Evolutionary conservation across 768 basidiomycete genomes (phyloP).

Genomic region (Leucogyrophana mollusca): DNA sequence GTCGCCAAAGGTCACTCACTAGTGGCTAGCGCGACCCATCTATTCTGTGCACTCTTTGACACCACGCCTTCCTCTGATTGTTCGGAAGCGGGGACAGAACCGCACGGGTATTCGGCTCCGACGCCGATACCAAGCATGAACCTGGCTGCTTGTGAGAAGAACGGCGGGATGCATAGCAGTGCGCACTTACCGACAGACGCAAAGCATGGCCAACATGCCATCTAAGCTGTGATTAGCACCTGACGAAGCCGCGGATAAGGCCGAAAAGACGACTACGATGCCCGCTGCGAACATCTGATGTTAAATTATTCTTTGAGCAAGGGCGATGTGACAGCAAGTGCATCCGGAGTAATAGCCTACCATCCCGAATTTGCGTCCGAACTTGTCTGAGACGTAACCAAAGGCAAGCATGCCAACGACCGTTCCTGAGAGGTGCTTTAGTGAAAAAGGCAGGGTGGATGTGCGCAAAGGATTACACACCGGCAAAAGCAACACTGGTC

Average conservation of each 20-base stretch:
- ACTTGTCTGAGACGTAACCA: slow-evolving; percentile 81
- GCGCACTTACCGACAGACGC: slow-evolving; percentile 62
- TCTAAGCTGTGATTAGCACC: slow-evolving; percentile 69
- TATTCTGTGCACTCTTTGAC: slow-evolving; percentile 75
- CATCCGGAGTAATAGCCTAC: slow-evolving; percentile 35
- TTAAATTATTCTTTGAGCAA: slow-evolving; percentile 18
- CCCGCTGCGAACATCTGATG: slow-evolving; percentile 70
- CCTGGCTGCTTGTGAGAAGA: slow-evolving; percentile 32
- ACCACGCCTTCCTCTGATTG: slow-evolving; percentile 85
- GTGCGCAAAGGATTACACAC: slow-evolving; percentile 71
- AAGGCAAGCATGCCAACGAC: slow-evolving; percentile 82
- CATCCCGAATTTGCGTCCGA: slow-evolving; percentile 90
- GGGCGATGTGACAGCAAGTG: no score
- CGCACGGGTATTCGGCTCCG: slow-evolving; percentile 89
- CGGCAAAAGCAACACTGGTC: slow-evolving; percentile 75
- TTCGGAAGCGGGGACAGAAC: slow-evolving; percentile 85
- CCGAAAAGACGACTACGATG: slow-evolving; percentile 84
- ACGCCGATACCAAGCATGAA: slow-evolving; percentile 89
- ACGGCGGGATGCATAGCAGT: background rate
- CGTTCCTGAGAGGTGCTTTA: slow-evolving; percentile 71
- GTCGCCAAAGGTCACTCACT: slow-evolving; percentile 47
- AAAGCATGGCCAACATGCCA: slow-evolving; percentile 77
- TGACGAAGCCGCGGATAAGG: slow-evolving; percentile 76
- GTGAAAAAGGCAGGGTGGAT: no score
- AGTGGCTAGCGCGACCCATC: slow-evolving; percentile 86